These are phyloP conservation scores for Diaporthe aspalathi DNA, from an alignment of 2,329 filamentous ascomycete genomes.

Conservation along the genomic window DNA sequence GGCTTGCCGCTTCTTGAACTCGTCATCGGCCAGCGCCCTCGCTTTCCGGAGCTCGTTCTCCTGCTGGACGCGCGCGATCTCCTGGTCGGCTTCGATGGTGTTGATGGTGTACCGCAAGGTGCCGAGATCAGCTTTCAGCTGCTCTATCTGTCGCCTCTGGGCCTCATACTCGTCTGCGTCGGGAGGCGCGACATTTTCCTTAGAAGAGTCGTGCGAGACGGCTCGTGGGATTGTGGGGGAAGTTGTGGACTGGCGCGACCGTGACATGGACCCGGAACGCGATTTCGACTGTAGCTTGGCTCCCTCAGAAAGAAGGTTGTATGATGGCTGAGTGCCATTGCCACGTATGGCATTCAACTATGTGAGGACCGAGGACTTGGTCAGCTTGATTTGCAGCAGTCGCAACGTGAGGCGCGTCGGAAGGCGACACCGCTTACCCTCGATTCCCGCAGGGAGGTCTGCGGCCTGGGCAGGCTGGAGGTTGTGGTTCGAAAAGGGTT, in stretches of 20 bases:
- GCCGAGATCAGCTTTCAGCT: constrained; percentile 89
- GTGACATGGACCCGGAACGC: constrained; percentile 31
- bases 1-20: constrained; percentile 75
- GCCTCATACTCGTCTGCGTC: constrained; percentile 70
- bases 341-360: constrained; percentile 46
- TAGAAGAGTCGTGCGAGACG: constrained; percentile 68
- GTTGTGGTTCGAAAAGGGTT: constrained; percentile 45
- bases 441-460: constrained; percentile 45
- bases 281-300: constrained; percentile 29
- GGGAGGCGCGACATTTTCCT: constrained; percentile 69
- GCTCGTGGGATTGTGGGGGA: constrained; percentile 48
- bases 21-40: constrained; percentile 84
- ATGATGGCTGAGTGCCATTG: constrained; percentile 47
- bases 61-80: constrained; percentile 81
- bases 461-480: constrained; percentile 44
- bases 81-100: constrained; percentile 87
- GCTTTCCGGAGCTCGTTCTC: constrained; percentile 86
- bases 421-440: constrained; percentile 43
- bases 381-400: neutral
- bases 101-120: constrained; percentile 89
- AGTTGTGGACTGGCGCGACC: constrained; percentile 22
- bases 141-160: constrained; percentile 72
- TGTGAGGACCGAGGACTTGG: neutral
- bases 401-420: neutral
- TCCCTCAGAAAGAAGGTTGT: constrained; percentile 55